phyloP scores from a whole-genome alignment of 2,329 filamentous ascomycete genomes.

The Aspergillus sergii region DNA sequence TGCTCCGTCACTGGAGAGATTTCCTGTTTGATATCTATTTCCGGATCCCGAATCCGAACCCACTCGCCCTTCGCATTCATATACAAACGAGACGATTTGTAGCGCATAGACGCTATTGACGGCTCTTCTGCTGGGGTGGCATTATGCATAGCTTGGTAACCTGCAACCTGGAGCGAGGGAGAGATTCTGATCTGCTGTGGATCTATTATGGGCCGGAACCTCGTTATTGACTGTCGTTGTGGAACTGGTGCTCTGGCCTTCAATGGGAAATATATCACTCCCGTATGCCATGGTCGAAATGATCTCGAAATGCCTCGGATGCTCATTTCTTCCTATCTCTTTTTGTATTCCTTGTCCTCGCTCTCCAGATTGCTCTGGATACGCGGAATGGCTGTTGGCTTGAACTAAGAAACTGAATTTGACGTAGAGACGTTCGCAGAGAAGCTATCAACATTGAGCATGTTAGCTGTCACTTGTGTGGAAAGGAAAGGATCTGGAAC shows the following conservation, averaged over 20 bases:
- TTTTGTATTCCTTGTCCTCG: not conserved
- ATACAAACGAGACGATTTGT: not conserved
- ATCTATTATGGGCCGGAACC: not conserved
- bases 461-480: not conserved
- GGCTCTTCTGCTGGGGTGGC: not conserved
- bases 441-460: not conserved
- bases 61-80: not conserved
- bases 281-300: not conserved
- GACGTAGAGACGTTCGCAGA: not conserved
- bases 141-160: not conserved
- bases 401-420: not conserved
- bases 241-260: not conserved
- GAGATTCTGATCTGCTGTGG: not conserved
- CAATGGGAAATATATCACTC: not conserved
- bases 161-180: not conserved
- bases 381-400: not conserved
- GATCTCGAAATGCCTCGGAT: not conserved
- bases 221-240: not conserved
- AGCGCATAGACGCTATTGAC: not conserved
- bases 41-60: not conserved
- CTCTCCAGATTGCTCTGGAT: not conserved
- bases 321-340: not conserved
- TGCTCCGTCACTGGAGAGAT: not conserved
- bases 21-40: not conserved
- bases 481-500: not conserved